Evolutionary conservation across 1,139 yeast species (phyloP), one percentile per base, ranked within the genome.

Genomic region (Geotrichum histeridarum): DNA sequence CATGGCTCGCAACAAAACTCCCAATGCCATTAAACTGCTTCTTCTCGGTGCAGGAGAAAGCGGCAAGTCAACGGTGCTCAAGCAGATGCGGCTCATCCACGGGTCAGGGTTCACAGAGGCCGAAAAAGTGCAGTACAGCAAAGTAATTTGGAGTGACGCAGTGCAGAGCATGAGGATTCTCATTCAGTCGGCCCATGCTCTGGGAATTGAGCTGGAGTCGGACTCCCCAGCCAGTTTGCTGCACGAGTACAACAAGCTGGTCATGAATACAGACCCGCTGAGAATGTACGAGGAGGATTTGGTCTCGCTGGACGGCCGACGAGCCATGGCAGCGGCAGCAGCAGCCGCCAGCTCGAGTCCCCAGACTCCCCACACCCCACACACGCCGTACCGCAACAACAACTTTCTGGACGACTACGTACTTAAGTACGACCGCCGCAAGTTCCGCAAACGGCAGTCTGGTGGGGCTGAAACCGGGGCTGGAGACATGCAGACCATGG

Each of bases 21-120:
- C 50, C 2, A 53, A 53, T 18, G 35, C 53, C 11, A 41, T 83
- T 53, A 86, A 85, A 66, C 74, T 91, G 57, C 71, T 91, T 48
- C 72, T 90, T 17, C 72, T 90, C 32, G 99, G 99, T 30, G 91
- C 98, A 0, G 99, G 99, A 7, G 99, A 93, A 70, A 83, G 93
- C 54, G 99, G 99, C 7, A 93, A 93, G 68, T 87, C 96, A 2
- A 93, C 99, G 0, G 95, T 93, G n/a, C 73, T 93, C 59, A 94
- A 93, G 69, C 99, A 94, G 68, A 80, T 93, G 81, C 81, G 86
- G 63, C 74, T 93, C 35, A 70, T 90, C 51, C 98, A 93, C 69
- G 87, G 89, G 60, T 85, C 88, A 32, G 95, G 96, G 4, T 93
- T 91, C 70, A 77, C 85, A 1, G 80, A 79, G 45, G 86, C 82